Evolutionary conservation across 176 grass and related monocot species (phyloP).

Genomic region (Phoenix dactylifera): DNA sequence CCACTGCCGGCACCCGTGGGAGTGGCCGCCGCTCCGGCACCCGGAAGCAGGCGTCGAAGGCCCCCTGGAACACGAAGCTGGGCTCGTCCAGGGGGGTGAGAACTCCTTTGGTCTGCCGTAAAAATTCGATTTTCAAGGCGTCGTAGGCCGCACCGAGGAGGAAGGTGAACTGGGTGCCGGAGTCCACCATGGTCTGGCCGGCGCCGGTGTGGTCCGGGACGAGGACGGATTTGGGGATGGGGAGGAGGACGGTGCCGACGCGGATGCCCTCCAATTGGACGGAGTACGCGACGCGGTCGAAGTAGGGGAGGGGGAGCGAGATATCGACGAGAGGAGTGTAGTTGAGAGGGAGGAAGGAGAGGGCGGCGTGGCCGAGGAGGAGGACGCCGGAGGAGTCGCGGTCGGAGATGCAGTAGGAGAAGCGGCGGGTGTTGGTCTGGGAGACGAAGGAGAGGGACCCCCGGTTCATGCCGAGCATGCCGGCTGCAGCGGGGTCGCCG

Average conservation of each 20-base stretch:
- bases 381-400: constrained; percentile 71
- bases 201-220: constrained; percentile 88
- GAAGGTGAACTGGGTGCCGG: constrained; percentile 98
- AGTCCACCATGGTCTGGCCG: constrained; percentile 96
- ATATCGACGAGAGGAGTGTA: constrained; percentile 78
- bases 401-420: constrained; percentile 99
- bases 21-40: constrained; percentile 26
- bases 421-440: constrained; percentile 63
- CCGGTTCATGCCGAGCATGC: constrained; percentile 87
- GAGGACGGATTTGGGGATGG: constrained; percentile 52
- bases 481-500: constrained; percentile 30
- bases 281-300: constrained; percentile 91
- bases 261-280: constrained; percentile 76
- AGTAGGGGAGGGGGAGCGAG: constrained; percentile 71
- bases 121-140: constrained; percentile 59
- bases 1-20: constrained; percentile 35
- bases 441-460: constrained; percentile 81
- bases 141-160: constrained; percentile 74
- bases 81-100: constrained; percentile 43
- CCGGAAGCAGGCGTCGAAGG: constrained; percentile 78
- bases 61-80: constrained; percentile 61
- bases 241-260: constrained; percentile 43
- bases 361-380: constrained; percentile 71
- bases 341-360: constrained; percentile 75
- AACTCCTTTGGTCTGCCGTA: constrained; percentile 30